Conservation (phyloP, 2,329 filamentous ascomycete genomes). For the Cytospora mali region DNA sequence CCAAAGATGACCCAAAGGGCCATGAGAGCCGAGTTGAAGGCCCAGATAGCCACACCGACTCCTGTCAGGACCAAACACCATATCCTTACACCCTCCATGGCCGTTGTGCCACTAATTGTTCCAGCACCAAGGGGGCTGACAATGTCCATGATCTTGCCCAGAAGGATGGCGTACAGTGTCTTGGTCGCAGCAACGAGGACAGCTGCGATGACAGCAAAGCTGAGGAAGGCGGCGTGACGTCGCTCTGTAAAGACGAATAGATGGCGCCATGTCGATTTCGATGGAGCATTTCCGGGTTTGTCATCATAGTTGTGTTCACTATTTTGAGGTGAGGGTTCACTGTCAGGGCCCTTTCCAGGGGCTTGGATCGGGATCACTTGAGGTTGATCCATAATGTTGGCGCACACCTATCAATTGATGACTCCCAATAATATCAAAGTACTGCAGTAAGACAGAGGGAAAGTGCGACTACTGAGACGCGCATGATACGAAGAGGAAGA, state of each 20-base stretch:
- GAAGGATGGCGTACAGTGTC: slow-evolving; percentile 68
- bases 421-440: background rate
- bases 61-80: slow-evolving; percentile 65
- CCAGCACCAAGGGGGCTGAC: slow-evolving; percentile 69
- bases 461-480: background rate
- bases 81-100: slow-evolving; percentile 58
- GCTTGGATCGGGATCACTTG: background rate
- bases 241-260: slow-evolving; percentile 75
- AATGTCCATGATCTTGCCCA: slow-evolving; percentile 74
- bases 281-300: background rate
- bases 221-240: slow-evolving; percentile 58
- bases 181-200: slow-evolving; percentile 62
- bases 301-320: background rate
- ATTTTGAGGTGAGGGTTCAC: background rate
- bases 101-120: slow-evolving; percentile 47
- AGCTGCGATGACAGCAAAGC: slow-evolving; percentile 58
- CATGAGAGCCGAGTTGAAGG: slow-evolving; percentile 68
- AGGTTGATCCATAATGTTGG: background rate
- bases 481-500: background rate
- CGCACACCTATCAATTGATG: background rate
- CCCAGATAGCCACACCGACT: slow-evolving; percentile 67
- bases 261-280: slow-evolving; percentile 35
- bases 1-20: slow-evolving; percentile 76
- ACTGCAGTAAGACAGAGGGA: no score
- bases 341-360: background rate